Evolutionary conservation across 2,329 filamentous ascomycete species (phyloP).

Genomic region (Akanthomyces dipterigenus): DNA sequence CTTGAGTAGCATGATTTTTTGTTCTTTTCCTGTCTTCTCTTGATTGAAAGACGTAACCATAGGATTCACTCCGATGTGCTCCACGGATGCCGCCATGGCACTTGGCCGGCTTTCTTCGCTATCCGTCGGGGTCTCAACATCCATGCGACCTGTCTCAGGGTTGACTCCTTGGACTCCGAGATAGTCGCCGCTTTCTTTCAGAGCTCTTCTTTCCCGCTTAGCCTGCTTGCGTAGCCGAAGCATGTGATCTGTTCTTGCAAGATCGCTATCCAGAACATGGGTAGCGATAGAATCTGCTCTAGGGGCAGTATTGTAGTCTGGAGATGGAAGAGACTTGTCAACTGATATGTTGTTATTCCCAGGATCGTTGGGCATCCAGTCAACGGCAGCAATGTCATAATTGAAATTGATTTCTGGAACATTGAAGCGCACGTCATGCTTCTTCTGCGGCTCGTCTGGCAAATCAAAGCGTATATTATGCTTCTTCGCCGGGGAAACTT

Average conservation of each 20-base stretch:
- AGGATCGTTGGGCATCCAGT: background rate
- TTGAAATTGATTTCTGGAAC: background rate
- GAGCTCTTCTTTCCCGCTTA: constrained; percentile 32
- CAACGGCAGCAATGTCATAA: background rate
- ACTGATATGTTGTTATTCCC: background rate
- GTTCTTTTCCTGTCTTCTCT: constrained; percentile 29
- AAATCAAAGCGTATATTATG: background rate
- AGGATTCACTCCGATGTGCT: constrained; percentile 24
- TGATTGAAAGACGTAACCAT: constrained; percentile 29
- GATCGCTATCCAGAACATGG: constrained; percentile 11
- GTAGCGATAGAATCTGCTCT: constrained; percentile 7
- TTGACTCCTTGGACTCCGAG: constrained; percentile 54
- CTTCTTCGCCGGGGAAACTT: background rate
- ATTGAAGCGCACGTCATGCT: constrained; percentile 1
- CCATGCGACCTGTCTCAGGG: constrained; percentile 46
- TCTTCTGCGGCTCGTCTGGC: background rate
- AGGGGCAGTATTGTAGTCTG: background rate
- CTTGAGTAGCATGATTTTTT: constrained; percentile 27
- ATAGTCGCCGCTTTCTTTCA: constrained; percentile 51
- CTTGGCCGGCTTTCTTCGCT: constrained; percentile 33
- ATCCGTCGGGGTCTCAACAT: constrained; percentile 43
- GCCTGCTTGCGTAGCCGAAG: constrained; percentile 27
- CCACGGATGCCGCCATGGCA: constrained; percentile 21
- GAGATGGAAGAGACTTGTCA: background rate
- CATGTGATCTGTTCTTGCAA: constrained; percentile 14